These are phyloP conservation scores for Hemisphaericaspora subhashii DNA, from an alignment of 1,139 yeast genomes.

Conservation along the genomic window DNA sequence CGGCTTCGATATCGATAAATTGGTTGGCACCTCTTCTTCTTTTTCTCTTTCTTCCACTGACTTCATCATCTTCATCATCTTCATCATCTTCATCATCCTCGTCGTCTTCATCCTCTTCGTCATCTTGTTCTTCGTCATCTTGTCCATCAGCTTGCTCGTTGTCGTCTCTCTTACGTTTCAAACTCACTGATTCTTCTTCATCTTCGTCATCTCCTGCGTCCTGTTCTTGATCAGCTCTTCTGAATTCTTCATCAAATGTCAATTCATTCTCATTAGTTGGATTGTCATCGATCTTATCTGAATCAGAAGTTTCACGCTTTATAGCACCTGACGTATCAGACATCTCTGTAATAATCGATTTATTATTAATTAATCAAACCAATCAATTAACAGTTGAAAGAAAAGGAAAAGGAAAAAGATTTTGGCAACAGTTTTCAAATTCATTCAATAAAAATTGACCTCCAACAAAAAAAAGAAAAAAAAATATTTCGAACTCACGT, in stretches of 20 bases:
- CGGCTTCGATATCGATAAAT: constrained; percentile 98
- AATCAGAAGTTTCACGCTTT: constrained; percentile 5
- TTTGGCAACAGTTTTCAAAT: neutral
- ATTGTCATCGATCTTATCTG: constrained; percentile 7
- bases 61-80: constrained; percentile 51
- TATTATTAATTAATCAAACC: neutral
- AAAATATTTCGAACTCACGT: constrained; percentile 2
- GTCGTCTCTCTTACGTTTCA: constrained; percentile 5
- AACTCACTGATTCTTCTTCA: neutral
- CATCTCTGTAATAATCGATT: neutral
- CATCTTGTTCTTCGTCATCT: constrained; percentile 17
- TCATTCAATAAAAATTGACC: neutral
- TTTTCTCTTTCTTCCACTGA: constrained; percentile 49
- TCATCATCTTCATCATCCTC: constrained; percentile 66
- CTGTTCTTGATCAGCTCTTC: constrained; percentile 13
- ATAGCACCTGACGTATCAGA: constrained; percentile 4
- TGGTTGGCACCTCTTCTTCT: constrained; percentile 77
- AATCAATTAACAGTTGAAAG: neutral
- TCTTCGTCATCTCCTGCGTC: constrained; percentile 6
- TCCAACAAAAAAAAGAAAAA: constrained; percentile 1
- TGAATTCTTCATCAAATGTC: constrained; percentile 16
- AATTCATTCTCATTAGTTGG: constrained; percentile 10
- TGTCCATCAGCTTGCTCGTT: constrained; percentile 6
- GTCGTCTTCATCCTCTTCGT: constrained; percentile 44
- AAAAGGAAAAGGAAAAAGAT: neutral